A percentile compares a stretch with the other conserved stretches of the same genome.
phyloP scores from a whole-genome alignment of 331 rosid genomes.

The Arachis monticola region DNA sequence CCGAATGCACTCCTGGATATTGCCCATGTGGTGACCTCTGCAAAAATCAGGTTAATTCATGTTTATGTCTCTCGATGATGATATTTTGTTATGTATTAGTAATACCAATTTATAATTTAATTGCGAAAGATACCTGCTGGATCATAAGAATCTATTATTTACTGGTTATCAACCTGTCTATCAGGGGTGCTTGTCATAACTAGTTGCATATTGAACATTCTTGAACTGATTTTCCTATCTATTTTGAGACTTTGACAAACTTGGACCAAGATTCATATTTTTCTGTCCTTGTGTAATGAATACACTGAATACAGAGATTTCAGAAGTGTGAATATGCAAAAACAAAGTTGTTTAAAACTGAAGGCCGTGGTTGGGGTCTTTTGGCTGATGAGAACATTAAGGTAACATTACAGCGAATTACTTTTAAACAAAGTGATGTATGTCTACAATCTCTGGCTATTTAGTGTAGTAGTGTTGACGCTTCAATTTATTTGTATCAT shows the following conservation, averaged over 20 bases:
- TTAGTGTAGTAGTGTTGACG: slow-evolving; percentile 14
- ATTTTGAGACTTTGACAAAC: slow-evolving; percentile 30
- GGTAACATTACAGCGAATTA: slow-evolving; percentile 53
- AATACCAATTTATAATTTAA: neutral
- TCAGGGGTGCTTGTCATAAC: slow-evolving; percentile 6
- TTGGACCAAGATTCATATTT: slow-evolving; percentile 25
- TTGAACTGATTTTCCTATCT: neutral
- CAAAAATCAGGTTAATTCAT: slow-evolving; percentile 74
- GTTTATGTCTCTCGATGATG: slow-evolving; percentile 15
- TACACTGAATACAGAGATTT: slow-evolving; percentile 81
- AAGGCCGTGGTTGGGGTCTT: slow-evolving; percentile 97
- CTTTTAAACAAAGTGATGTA: slow-evolving; percentile 3
- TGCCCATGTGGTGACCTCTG: slow-evolving; percentile 77
- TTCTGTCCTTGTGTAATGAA: slow-evolving; percentile 37
- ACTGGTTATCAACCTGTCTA: slow-evolving; percentile 12
- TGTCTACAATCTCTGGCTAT: slow-evolving; percentile 27
- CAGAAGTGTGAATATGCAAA: slow-evolving; percentile 87
- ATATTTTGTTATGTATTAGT: neutral
- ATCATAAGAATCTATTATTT: slow-evolving; percentile 17
- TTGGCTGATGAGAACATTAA: slow-evolving; percentile 80
- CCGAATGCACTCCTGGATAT: slow-evolving; percentile 87
- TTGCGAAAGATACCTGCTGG: slow-evolving; percentile 12
- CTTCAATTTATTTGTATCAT: slow-evolving; percentile 37
- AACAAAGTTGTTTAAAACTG: slow-evolving; percentile 86
- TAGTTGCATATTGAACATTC: neutral